phyloP scores from a whole-genome alignment of 1,284 basidiomycete genomes.

The Cryptococcus sp. region DNA sequence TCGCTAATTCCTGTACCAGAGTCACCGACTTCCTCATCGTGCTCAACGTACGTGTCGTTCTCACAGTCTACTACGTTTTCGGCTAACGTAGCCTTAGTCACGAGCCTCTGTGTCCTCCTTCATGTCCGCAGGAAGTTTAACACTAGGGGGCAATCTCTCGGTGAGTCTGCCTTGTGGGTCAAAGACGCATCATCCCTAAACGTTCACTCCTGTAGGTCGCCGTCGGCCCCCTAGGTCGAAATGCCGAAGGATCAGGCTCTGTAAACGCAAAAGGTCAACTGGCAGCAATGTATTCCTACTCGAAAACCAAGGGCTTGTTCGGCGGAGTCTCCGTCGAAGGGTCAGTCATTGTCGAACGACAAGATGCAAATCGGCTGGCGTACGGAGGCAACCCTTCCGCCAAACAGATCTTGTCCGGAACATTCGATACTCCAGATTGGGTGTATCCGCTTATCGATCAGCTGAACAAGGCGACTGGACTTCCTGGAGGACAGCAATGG shows the following conservation, averaged over 20 bases:
- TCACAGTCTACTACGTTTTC: neutral
- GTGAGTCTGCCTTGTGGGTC: constrained; percentile 30
- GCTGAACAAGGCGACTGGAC: constrained; percentile 69
- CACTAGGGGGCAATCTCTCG: constrained; percentile 89
- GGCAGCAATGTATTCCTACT: constrained; percentile 96
- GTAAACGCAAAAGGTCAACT: constrained; percentile 83
- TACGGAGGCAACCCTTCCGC: constrained; percentile 73
- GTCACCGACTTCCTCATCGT: constrained; percentile 95
- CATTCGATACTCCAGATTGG: constrained; percentile 74
- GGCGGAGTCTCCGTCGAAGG: constrained; percentile 81
- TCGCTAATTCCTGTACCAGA: constrained; percentile 66
- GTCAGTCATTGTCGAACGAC: constrained; percentile 88
- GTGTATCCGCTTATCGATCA: constrained; percentile 70
- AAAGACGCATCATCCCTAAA: neutral
- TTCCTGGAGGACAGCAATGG: constrained; percentile 70
- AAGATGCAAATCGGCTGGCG: constrained; percentile 82
- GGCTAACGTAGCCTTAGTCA: constrained; percentile 43
- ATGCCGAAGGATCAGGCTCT: constrained; percentile 87
- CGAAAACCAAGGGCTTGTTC: constrained; percentile 89
- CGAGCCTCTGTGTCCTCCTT: constrained; percentile 69
- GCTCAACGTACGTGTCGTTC: constrained; percentile 67
- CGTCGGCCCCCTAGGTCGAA: constrained; percentile 89
- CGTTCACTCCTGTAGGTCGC: constrained; percentile 60
- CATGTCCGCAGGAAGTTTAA: constrained; percentile 92
- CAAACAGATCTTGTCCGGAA: constrained; percentile 76